A percentile compares a stretch with the other conserved stretches of the same genome.
Conservation (phyloP, 495 filamentous ascomycete genomes). For the Annulohypoxylon bovei region DNA sequence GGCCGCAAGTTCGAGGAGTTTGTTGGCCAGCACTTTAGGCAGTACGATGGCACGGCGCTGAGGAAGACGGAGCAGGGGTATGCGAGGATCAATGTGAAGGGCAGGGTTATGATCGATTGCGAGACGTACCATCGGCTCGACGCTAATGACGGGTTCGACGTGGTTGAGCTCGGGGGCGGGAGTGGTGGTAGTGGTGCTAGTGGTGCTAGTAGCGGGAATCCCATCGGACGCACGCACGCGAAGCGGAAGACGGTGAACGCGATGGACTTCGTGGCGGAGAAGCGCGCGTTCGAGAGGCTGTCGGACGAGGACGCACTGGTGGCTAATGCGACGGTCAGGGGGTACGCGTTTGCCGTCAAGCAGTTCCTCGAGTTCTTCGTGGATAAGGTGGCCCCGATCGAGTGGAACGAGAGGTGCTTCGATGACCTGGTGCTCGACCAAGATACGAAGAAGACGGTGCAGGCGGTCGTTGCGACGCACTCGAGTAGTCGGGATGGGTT, state of each 20-base stretch:
- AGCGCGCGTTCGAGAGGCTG: slow-evolving; percentile 31
- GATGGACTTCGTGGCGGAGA: slow-evolving; percentile 21
- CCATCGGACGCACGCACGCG: neutral
- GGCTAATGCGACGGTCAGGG: slow-evolving; percentile 46
- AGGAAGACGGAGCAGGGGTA: slow-evolving; percentile 40
- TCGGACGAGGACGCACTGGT: slow-evolving; percentile 47
- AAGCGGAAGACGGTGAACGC: slow-evolving; percentile 6
- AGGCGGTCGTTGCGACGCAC: slow-evolving; percentile 58
- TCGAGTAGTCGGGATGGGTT: slow-evolving; percentile 45
- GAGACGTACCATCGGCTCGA: slow-evolving; percentile 47
- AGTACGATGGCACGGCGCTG: slow-evolving; percentile 48
- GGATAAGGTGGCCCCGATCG: slow-evolving; percentile 42
- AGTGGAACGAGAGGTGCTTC: slow-evolving; percentile 55
- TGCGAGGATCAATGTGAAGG: slow-evolving; percentile 39
- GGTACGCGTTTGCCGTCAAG: slow-evolving; percentile 47
- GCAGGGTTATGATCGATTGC: slow-evolving; percentile 52
- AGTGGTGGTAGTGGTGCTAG: neutral
- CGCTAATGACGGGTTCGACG: slow-evolving; percentile 39
- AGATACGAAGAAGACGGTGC: slow-evolving; percentile 62
- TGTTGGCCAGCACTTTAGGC: slow-evolving; percentile 44
- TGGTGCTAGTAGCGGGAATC: neutral
- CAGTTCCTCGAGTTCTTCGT: slow-evolving; percentile 50
- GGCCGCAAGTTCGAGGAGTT: slow-evolving; percentile 49
- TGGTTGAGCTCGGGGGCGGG: slow-evolving; percentile 9
- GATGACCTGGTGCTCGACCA: slow-evolving; percentile 64